Percentiles rank a stretch among this genome's conserved stretches.
These are phyloP conservation scores for Arctium lappa DNA, from an alignment of 129 eudicot genomes.

Conservation along the genomic window DNA sequence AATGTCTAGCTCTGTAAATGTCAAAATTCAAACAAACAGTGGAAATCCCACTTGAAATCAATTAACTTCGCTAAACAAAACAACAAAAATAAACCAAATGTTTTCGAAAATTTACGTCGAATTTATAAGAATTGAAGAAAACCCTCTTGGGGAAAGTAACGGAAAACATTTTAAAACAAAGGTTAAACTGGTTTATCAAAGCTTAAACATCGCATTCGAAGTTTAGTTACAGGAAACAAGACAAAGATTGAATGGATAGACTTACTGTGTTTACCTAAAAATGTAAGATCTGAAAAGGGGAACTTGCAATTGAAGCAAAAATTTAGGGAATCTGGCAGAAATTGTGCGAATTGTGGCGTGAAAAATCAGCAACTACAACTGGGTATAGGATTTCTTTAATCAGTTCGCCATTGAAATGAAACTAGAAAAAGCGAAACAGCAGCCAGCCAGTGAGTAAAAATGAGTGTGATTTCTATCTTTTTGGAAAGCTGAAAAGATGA, in stretches of 20 bases:
- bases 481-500: neutral
- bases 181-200: neutral
- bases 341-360: conserved; percentile 18
- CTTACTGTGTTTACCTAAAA: conserved; percentile 7
- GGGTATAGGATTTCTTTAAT: conserved; percentile 25
- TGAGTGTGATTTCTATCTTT: neutral
- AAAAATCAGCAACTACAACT: conserved; percentile 19
- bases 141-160: neutral
- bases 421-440: conserved; percentile 2
- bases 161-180: neutral
- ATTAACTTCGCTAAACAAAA: neutral
- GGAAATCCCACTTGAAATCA: conserved; percentile 7
- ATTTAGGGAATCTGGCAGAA: conserved; percentile 19
- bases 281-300: conserved; percentile 32
- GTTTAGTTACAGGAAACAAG: conserved; percentile 5
- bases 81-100: neutral
- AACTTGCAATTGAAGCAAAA: conserved; percentile 30
- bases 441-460: neutral
- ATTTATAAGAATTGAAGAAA: neutral
- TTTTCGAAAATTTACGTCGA: neutral
- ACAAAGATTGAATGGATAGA: neutral
- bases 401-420: conserved; percentile 11
- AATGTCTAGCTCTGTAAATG: neutral
- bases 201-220: neutral
- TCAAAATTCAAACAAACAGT: neutral